Evolutionary conservation across 257 asterid species (phyloP), one percentile per base, ranked within the genome.

Genomic region (Capsicum pubescens): DNA sequence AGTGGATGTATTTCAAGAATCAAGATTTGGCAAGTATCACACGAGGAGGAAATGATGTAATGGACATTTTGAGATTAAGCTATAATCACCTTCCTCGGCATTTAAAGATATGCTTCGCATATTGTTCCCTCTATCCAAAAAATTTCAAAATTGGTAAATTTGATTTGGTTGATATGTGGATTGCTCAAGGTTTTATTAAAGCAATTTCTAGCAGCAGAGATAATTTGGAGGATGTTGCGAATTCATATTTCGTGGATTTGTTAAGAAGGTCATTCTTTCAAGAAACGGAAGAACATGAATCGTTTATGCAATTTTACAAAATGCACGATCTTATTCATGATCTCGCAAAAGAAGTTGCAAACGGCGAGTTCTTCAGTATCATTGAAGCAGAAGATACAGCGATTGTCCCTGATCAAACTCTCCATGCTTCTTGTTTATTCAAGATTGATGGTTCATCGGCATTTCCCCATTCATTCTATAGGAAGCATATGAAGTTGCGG

Each of bases 261-360:
- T 48, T 48, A 19, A n/a, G 7, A 52, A 72, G 80, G 80, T 74
- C 80, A 13, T 74, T 74, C 58, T 74, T 74, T 59, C 83, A 57
- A 79, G 82, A 5, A 35, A 42, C 10, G 16, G 82, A 79, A 35
- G 3, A 78, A 13, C 19, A 32, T 16, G 67, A 79, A 42, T 54
- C 36, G 5, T 42, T 39, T 58, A 9, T 0, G 6, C 21, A 11
- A 0, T 56, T 8, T 13, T 78, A 57, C 50, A 79, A 56, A 59
- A 79, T 79, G 83, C 83, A 79, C 35, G 55, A 79, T 79, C 63
- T 57, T 58, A 60, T 79, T 57, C 83, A 79, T 14, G 83, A 79
- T 35, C 67, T 56, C 52, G 35, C 83, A 2, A 57, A 79, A 16
- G 82, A 78, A 54, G 82, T 79, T 54, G 82, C 82, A 32, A 67